Evolutionary conservation across 31 red algal species (phyloP), one percentile per base, ranked within the genome.

Genomic region (Odonthalia washingtoniensis): DNA sequence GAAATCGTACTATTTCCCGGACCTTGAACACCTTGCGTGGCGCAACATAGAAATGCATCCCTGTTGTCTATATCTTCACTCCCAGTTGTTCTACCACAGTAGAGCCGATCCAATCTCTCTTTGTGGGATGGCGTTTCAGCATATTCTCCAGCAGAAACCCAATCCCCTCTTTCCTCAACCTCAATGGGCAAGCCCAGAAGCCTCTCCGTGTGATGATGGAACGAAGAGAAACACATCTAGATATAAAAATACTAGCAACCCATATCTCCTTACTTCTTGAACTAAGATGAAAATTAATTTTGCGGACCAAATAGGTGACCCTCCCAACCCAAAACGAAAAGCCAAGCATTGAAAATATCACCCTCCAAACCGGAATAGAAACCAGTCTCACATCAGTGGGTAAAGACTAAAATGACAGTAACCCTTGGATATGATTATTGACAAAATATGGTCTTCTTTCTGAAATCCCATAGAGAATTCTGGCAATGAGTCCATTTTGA

Each of bases 191-290:
- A 33, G 12, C 9, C 31, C 43, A 9, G 87, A 45, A 1, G 27
- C 65, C n/a, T 6, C 62, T 68, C 77, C 77, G 18, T 53, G 67
- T 16, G 73, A 26, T 16, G 28, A 72, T 21, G 77, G 6, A 33
- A 65, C 61, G 46, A 89, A 27, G 40, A 89, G 43, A 63, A 89
- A 81, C 40, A 81, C 87, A 67, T 89, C 87, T 43, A 89, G 77
- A 35, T 89, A 89, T 40, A 66, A 61, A 26, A 89, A 67, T 16
- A 89, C 63, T 37, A 41, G 77, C 38, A 81, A 89, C 40, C 66
- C 77, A 39, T 31, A 46, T 30, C 30, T 18, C 3, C 64, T 57
- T 17, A 89, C 33, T 43, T 73, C 60, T 39, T 60, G 34, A 32
- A 89, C 77, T 40, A 89, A 82, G 14, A 37, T 75, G 35, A 45